Evolutionary conservation across 2,329 filamentous ascomycete genomes (phyloP), one percentile per base, ranked within the genome.

Genomic region (Alternaria rosae): DNA sequence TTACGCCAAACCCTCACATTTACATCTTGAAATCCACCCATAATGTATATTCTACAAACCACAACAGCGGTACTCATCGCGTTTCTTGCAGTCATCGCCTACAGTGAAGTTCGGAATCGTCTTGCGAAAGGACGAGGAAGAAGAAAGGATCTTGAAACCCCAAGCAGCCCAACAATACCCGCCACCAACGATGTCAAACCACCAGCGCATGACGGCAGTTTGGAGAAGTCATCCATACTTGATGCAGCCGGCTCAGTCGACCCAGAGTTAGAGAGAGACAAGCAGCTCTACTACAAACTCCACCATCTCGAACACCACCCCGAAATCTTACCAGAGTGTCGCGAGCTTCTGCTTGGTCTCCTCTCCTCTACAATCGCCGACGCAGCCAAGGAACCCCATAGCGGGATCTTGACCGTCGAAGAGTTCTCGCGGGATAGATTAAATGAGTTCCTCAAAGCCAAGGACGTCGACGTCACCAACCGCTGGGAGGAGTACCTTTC

Each of bases 251-350:
- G 38, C 15, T 13, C 11, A 17, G 6, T 12, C n/a, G 23, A 59
- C 3, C 17, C 41, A 10, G 62, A 70, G n/a, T 12, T 70, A 32
- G 44, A 62, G 38, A 44, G n/a, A 9, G 47, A 68, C 66, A 80
- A 79, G 67, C 62, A 73, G 9, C 70, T 82, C 5, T 83, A 82
- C 66, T 74, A 77, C 66, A 76, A 80, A 59, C 70, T 83, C 11
- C 82, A 83, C 42, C 80, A 81, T 53, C 69, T 82, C 8, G 80
- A 83, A 57, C 45, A 76, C 32, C 70, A 78, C 50, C 72, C 76
- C 5, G 74, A 79, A 10, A 72, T 79, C 25, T 53, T 82, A 30
- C 66, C 73, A n/a, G 55, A 70, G 43, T 76, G 75, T 15, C 76
- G 75, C 64, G 62, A 74, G 21, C 59, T 73, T n/a, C 69, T 83